These are phyloP conservation scores for Gardenia jasminoides DNA, from an alignment of 257 asterid genomes.

Conservation along the genomic window DNA sequence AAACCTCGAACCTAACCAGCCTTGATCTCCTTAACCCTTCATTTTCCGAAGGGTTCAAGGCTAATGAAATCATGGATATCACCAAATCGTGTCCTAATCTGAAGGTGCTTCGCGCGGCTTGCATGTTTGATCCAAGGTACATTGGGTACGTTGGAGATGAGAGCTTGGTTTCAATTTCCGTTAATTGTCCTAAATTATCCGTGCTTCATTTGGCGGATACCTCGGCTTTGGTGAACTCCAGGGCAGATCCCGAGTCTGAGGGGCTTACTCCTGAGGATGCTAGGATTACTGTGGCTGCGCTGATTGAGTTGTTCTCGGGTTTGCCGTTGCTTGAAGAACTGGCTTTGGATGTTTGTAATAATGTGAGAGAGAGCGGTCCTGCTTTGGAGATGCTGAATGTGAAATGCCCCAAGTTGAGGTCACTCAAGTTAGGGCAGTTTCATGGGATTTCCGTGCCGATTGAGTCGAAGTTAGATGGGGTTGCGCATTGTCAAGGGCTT, in stretches of 20 bases:
- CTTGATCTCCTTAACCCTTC: constrained; percentile 74
- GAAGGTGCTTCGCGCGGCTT: constrained; percentile 53
- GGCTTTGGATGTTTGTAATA: constrained; percentile 62
- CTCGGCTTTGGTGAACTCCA: constrained; percentile 38
- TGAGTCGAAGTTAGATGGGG: constrained; percentile 72
- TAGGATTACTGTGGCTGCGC: constrained; percentile 43
- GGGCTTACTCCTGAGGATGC: constrained; percentile 65
- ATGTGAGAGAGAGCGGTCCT: constrained; percentile 71
- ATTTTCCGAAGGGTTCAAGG: constrained; percentile 70
- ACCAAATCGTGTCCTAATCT: constrained; percentile 63
- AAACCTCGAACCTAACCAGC: constrained; percentile 41
- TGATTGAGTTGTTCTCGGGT: constrained; percentile 84
- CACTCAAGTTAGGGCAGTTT: constrained; percentile 72
- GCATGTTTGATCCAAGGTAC: constrained; percentile 83
- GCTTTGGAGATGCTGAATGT: constrained; percentile 69
- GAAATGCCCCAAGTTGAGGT: constrained; percentile 65
- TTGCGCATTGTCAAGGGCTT: constrained; percentile 76
- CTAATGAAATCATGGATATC: constrained; percentile 61
- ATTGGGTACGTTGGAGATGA: constrained; percentile 73
- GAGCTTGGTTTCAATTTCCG: constrained; percentile 50
- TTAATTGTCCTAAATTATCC: constrained; percentile 60
- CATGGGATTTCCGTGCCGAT: constrained; percentile 74
- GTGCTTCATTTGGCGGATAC: constrained; percentile 81
- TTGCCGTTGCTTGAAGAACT: constrained; percentile 72
- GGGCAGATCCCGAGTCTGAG: constrained; percentile 55